Percentiles rank a stretch among this genome's conserved stretches.
These are phyloP conservation scores for Ambrosia artemisiifolia DNA, from an alignment of 129 eudicot species.

Conservation along the genomic window DNA sequence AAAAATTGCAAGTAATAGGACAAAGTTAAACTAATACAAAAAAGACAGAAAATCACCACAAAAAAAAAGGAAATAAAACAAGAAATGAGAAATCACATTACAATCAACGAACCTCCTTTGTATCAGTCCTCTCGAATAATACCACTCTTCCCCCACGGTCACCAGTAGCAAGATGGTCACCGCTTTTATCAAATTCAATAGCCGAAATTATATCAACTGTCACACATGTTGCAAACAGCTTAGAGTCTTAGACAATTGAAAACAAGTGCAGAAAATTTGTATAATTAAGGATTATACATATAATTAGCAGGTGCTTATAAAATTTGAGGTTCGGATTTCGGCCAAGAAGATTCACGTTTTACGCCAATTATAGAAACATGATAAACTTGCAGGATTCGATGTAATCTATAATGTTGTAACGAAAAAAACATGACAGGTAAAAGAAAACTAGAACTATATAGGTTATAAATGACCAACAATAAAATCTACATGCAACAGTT, in stretches of 20 bases:
- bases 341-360: slow-evolving; percentile 8
- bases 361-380: slow-evolving; percentile 12
- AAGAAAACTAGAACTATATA: neutral
- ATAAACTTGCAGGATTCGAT: slow-evolving; percentile 3
- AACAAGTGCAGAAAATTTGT: slow-evolving; percentile 5
- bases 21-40: neutral
- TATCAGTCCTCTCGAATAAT: slow-evolving; percentile 93
- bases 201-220: slow-evolving; percentile 97
- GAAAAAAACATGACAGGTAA: slow-evolving; percentile 4
- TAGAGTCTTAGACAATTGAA: neutral
- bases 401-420: slow-evolving; percentile 11
- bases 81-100: neutral
- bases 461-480: slow-evolving; percentile 3
- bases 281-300: neutral
- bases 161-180: slow-evolving; percentile 99
- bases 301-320: neutral
- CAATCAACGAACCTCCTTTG: slow-evolving; percentile 65
- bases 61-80: neutral
- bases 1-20: neutral
- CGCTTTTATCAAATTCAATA: slow-evolving; percentile 97
- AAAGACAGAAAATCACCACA: neutral
- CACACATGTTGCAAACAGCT: slow-evolving; percentile 21
- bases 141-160: slow-evolving; percentile 99
- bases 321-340: slow-evolving; percentile 3
- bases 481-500: neutral